Percentiles rank a stretch among this genome's conserved stretches.
phyloP scores from a whole-genome alignment of 2,329 filamentous ascomycete genomes.

The Alternaria brassicicola region DNA sequence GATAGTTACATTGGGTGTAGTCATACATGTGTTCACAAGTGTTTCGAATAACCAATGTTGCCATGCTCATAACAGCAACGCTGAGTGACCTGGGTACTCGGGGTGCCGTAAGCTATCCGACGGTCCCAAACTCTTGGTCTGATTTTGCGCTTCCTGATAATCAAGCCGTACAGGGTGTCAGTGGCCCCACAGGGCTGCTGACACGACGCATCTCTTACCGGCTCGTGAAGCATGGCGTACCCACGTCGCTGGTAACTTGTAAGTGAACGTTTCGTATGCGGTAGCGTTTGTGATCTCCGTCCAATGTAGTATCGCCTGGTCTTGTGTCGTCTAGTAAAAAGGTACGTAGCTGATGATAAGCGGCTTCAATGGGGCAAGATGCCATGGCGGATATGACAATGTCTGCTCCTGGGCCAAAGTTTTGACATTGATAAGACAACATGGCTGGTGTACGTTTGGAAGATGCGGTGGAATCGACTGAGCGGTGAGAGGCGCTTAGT shows the following conservation, averaged over 20 bases:
- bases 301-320: conserved; percentile 3
- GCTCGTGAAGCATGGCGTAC: neutral
- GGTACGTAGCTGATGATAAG: conserved; percentile 6
- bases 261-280: conserved; percentile 10
- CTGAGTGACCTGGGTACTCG: neutral
- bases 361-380: neutral
- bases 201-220: conserved; percentile 2
- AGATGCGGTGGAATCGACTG: conserved; percentile 5
- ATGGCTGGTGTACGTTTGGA: neutral
- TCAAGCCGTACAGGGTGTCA: neutral
- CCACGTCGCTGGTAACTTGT: conserved; percentile 4
- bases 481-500: conserved; percentile 20
- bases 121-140: neutral
- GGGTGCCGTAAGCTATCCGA: neutral
- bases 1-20: neutral
- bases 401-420: neutral
- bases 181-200: conserved; percentile 21
- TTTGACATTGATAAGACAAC: conserved; percentile 1
- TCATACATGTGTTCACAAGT: neutral
- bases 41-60: neutral
- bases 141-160: neutral
- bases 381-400: neutral
- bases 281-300: conserved; percentile 5
- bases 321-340: conserved; percentile 2
- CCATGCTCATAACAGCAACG: neutral